phyloP scores from a whole-genome alignment of 2,329 filamentous ascomycete species.

The Biscogniauxia marginata region DNA sequence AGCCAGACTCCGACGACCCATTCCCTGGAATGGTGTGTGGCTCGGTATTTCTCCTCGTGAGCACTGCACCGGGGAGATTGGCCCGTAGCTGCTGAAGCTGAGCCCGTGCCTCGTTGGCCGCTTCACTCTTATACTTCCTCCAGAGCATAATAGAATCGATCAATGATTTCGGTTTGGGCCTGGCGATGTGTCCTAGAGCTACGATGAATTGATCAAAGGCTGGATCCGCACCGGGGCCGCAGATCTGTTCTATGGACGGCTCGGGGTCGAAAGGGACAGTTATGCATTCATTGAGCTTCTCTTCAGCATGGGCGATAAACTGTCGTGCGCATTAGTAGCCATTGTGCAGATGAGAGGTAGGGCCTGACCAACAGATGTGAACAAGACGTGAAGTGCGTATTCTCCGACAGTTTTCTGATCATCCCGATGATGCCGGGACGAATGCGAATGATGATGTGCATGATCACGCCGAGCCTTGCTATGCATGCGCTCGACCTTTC shows the following conservation, averaged over 20 bases:
- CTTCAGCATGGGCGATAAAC: slow-evolving; percentile 96
- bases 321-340: slow-evolving; percentile 38
- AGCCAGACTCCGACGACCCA: slow-evolving; percentile 27
- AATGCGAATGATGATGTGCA: slow-evolving; percentile 73
- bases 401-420: slow-evolving; percentile 94
- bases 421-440: slow-evolving; percentile 66
- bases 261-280: slow-evolving; percentile 76
- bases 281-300: slow-evolving; percentile 89
- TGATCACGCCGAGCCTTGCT: slow-evolving; percentile 71
- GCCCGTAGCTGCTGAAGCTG: slow-evolving; percentile 55
- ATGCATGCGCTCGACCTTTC: slow-evolving; percentile 60
- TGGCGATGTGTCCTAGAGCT: slow-evolving; percentile 90
- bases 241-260: slow-evolving; percentile 82
- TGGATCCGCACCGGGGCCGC: slow-evolving; percentile 82
- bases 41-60: slow-evolving; percentile 74
- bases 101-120: slow-evolving; percentile 66
- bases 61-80: slow-evolving; percentile 41
- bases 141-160: slow-evolving; percentile 98
- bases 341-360: not conserved
- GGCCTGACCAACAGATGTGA: slow-evolving; percentile 70
- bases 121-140: slow-evolving; percentile 94
- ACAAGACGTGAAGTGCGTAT: slow-evolving; percentile 93
- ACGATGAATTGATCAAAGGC: slow-evolving; percentile 92
- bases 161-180: slow-evolving; percentile 87
- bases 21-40: slow-evolving; percentile 49